A percentile compares a stretch with the other conserved stretches of the same genome.
phyloP scores from a whole-genome alignment of 2,329 filamentous ascomycete genomes.

The Epicoccum sorghinum region DNA sequence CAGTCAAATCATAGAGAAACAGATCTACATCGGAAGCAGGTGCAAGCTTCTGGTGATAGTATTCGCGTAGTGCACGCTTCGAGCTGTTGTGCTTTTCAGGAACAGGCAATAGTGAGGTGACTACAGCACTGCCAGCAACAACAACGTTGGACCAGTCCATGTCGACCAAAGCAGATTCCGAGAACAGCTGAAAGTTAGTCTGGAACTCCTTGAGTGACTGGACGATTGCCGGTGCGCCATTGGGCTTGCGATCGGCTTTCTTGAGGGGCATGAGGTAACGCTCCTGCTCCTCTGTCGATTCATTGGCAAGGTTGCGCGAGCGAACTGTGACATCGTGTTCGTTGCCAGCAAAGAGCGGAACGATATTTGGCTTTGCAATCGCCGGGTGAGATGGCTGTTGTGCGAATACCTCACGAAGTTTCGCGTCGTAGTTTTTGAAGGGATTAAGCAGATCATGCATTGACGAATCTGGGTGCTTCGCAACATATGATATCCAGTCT shows the following conservation, averaged over 20 bases:
- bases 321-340: slow-evolving; percentile 65
- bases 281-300: slow-evolving; percentile 65
- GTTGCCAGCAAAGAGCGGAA: slow-evolving; percentile 66
- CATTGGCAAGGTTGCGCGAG: slow-evolving; percentile 63
- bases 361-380: slow-evolving; percentile 65
- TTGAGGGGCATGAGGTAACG: slow-evolving; percentile 73
- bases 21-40: slow-evolving; percentile 87
- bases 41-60: slow-evolving; percentile 81
- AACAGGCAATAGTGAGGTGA: slow-evolving; percentile 74
- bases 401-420: slow-evolving; percentile 70
- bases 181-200: slow-evolving; percentile 81
- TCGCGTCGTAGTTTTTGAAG: slow-evolving; percentile 70
- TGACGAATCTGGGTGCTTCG: slow-evolving; percentile 59
- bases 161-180: slow-evolving; percentile 75
- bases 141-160: slow-evolving; percentile 84
- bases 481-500: slow-evolving; percentile 61
- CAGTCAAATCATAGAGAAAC: slow-evolving; percentile 79
- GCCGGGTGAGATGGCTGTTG: slow-evolving; percentile 68
- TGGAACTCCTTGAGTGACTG: slow-evolving; percentile 72
- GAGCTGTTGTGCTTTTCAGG: slow-evolving; percentile 57
- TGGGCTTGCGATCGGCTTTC: slow-evolving; percentile 64
- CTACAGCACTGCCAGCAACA: slow-evolving; percentile 79
- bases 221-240: slow-evolving; percentile 72
- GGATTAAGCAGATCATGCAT: slow-evolving; percentile 67
- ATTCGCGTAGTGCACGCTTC: slow-evolving; percentile 55